Percentiles rank a stretch among this genome's conserved stretches.
Conservation (phyloP, 148 eudicot genomes). For the Rhododendron ferrugineum region DNA sequence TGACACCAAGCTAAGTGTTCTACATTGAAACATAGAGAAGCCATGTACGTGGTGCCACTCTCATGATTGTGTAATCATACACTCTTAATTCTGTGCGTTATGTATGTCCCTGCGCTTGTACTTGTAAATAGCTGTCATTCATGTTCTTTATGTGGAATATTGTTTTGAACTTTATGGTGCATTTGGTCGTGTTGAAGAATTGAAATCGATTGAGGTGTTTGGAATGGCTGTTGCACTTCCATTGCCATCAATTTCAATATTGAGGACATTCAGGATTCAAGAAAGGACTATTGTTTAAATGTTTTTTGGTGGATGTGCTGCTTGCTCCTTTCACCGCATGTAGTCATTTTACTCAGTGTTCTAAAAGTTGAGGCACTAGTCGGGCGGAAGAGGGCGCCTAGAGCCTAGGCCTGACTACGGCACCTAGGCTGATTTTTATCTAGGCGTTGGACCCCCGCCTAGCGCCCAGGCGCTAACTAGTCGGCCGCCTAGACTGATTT, state of each 20-base stretch:
- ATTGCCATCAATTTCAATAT: neutral
- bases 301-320: neutral
- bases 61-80: neutral
- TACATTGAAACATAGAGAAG: neutral
- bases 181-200: neutral
- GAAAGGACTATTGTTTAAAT: neutral
- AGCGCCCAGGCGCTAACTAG: neutral
- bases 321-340: neutral
- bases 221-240: neutral
- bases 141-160: neutral
- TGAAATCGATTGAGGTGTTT: neutral
- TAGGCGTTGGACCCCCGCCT: neutral
- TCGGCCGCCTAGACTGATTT: neutral
- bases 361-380: neutral
- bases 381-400: neutral
- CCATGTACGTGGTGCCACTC: neutral
- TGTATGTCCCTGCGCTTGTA: neutral
- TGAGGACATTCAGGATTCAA: neutral
- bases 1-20: neutral
- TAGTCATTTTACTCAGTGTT: neutral
- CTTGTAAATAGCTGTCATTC: neutral
- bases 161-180: neutral
- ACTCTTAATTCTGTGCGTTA: neutral
- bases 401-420: neutral
- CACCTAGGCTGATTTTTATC: no score